Percentiles rank a stretch among this genome's conserved stretches.
phyloP scores from a whole-genome alignment of 768 basidiomycete species.

The Mycena vitilis region DNA sequence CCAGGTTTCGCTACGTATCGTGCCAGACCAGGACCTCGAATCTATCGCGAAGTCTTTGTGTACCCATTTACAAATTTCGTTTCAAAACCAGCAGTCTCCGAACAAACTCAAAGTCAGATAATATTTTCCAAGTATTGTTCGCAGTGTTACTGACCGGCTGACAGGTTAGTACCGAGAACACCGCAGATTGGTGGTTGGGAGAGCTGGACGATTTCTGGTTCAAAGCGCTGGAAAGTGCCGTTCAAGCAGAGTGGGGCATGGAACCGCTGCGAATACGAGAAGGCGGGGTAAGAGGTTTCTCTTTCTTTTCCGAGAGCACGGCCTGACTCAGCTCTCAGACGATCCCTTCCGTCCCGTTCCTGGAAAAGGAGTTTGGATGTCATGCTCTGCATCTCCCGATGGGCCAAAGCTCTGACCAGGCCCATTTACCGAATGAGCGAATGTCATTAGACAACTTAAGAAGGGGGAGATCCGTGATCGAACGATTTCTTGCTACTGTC shows the following conservation, averaged over 20 bases:
- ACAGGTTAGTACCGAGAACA: slow-evolving; percentile 83
- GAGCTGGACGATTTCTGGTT: slow-evolving; percentile 89
- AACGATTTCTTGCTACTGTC: slow-evolving; percentile 74
- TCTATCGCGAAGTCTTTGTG: slow-evolving; percentile 72
- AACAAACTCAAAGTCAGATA: slow-evolving; percentile 77
- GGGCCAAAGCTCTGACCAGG: slow-evolving; percentile 92
- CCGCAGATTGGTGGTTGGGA: slow-evolving; percentile 97
- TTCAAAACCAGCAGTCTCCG: slow-evolving; percentile 69
- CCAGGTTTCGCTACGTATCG: slow-evolving; percentile 90
- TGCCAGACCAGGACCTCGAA: slow-evolving; percentile 90
- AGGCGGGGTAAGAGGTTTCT: slow-evolving; percentile 77
- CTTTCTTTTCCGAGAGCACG: background rate
- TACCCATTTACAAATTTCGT: slow-evolving; percentile 67
- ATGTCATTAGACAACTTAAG: slow-evolving; percentile 87
- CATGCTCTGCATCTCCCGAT: slow-evolving; percentile 94
- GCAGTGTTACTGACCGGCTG: background rate
- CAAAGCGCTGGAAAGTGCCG: slow-evolving; percentile 83
- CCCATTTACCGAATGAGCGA: slow-evolving; percentile 93
- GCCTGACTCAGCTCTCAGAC: slow-evolving; percentile 61
- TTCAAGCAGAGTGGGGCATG: slow-evolving; percentile 88
- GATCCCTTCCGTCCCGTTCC: slow-evolving; percentile 92
- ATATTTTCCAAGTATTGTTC: slow-evolving; percentile 1
- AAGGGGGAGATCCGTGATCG: slow-evolving; percentile 80
- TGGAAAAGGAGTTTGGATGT: slow-evolving; percentile 92
- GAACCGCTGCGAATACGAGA: slow-evolving; percentile 91